Percentiles rank a stretch among this genome's conserved stretches.
These are phyloP conservation scores for Trametes versicolor DNA, from an alignment of 1,284 basidiomycete species.

Conservation along the genomic window DNA sequence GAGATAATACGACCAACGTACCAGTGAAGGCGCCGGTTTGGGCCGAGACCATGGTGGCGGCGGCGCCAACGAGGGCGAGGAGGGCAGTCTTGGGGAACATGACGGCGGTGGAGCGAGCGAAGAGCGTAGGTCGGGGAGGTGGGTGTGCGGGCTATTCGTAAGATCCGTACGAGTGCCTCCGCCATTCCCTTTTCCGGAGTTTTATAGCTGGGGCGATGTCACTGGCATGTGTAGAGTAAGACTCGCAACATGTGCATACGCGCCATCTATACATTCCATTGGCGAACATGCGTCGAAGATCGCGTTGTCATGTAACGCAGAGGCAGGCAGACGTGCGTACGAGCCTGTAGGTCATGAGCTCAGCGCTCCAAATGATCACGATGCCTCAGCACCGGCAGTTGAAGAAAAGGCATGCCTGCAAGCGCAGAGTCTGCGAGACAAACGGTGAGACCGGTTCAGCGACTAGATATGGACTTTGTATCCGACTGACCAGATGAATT, in stretches of 20 bases:
- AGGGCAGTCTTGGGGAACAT: constrained; percentile 11
- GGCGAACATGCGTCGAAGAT: not conserved
- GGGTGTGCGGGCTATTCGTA: not conserved
- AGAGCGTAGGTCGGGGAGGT: not conserved
- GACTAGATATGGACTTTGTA: too few species aligned
- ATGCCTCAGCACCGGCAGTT: too few species aligned
- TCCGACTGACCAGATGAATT: too few species aligned
- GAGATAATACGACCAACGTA: not conserved
- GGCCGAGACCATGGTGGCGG: not conserved
- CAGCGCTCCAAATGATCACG: too few species aligned
- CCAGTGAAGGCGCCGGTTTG: not conserved
- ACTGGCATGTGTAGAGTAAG: not conserved
- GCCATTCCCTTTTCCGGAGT: not conserved
- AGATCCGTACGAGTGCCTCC: not conserved
- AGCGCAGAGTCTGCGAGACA: too few species aligned
- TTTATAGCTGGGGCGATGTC: not conserved
- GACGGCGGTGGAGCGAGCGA: not conserved
- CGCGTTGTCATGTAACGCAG: not conserved
- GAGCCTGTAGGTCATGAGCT: not conserved
- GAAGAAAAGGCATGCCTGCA: too few species aligned
- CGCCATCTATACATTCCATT: not conserved
- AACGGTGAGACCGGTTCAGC: too few species aligned
- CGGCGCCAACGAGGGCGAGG: constrained; percentile 4
- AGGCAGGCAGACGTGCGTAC: not conserved
- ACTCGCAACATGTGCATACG: not conserved